A percentile compares a stretch with the other conserved stretches of the same genome.
Conservation (phyloP, 1,139 yeast genomes). For the Kodamaea alishanica region DNA sequence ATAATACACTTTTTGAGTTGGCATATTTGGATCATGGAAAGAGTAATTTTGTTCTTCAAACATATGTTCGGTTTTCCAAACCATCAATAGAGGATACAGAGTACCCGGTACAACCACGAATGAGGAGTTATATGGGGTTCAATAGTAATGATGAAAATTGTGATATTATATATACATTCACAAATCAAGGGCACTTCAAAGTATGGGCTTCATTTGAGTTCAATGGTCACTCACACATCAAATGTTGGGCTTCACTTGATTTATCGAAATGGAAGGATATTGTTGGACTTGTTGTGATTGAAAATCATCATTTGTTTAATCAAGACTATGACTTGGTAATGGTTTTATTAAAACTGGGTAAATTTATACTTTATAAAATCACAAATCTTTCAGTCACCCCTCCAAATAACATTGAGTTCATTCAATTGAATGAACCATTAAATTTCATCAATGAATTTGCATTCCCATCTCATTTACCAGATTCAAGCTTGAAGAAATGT, state of each 20-base stretch:
- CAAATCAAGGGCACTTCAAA: conserved; percentile 53
- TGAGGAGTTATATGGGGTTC: neutral
- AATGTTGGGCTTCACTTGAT: conserved; percentile 56
- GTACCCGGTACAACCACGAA: conserved; percentile 2
- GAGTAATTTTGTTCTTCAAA: conserved; percentile 45
- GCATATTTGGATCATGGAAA: conserved; percentile 62
- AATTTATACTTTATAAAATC: conserved; percentile 46
- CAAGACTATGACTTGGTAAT: conserved; percentile 51
- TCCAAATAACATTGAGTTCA: conserved; percentile 35
- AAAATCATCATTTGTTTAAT: conserved; percentile 46
- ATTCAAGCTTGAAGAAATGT: conserved; percentile 2
- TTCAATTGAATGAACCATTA: conserved; percentile 5
- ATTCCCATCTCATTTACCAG: conserved; percentile 5
- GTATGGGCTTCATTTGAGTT: conserved; percentile 73
- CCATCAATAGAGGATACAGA: neutral
- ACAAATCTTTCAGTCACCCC: conserved; percentile 50
- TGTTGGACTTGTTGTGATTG: conserved; percentile 51
- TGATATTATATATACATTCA: conserved; percentile 57
- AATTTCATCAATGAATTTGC: conserved; percentile 7
- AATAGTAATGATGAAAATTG: conserved; percentile 21
- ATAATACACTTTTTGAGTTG: conserved; percentile 66
- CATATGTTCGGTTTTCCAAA: conserved; percentile 16
- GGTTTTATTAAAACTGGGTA: conserved; percentile 44
- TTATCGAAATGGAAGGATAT: conserved; percentile 23
- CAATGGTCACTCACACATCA: conserved; percentile 55